Evolutionary conservation across 2,329 filamentous ascomycete species (phyloP).

Genomic region (Lithohypha guttulata): DNA sequence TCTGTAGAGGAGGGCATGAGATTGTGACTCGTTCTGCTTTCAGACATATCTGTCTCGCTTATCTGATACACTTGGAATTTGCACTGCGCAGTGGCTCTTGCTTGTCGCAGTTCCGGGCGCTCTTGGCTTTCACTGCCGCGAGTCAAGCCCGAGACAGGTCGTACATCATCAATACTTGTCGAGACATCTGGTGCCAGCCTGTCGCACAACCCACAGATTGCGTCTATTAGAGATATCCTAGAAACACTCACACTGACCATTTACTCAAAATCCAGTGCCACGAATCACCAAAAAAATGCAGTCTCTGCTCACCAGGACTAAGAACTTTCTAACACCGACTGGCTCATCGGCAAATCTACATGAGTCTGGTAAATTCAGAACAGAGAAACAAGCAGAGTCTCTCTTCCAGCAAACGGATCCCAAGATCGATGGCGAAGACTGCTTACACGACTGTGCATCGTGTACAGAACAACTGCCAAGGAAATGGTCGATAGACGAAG

Average conservation of each 20-base stretch:
- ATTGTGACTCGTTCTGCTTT: neutral
- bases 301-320: conserved; percentile 6
- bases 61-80: too few relatives aligned
- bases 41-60: neutral
- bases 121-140: too few relatives aligned
- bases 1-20: neutral
- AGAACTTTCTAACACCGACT: conserved; percentile 9
- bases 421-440: conserved; percentile 76
- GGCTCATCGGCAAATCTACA: conserved; percentile 9
- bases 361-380: conserved; percentile 31
- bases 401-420: conserved; percentile 68
- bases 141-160: too few relatives aligned
- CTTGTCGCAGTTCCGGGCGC: too few relatives aligned
- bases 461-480: conserved; percentile 74
- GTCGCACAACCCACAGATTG: neutral
- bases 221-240: neutral
- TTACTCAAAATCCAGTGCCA: neutral
- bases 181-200: too few relatives aligned
- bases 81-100: too few relatives aligned
- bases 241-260: neutral
- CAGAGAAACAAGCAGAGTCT: conserved; percentile 35
- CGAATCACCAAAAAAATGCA: conserved; percentile 11
- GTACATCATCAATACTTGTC: too few relatives aligned
- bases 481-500: conserved; percentile 59
- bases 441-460: conserved; percentile 71